These are phyloP conservation scores for Scheffersomyces quercinus DNA, from an alignment of 1,139 yeast genomes.

Conservation along the genomic window DNA sequence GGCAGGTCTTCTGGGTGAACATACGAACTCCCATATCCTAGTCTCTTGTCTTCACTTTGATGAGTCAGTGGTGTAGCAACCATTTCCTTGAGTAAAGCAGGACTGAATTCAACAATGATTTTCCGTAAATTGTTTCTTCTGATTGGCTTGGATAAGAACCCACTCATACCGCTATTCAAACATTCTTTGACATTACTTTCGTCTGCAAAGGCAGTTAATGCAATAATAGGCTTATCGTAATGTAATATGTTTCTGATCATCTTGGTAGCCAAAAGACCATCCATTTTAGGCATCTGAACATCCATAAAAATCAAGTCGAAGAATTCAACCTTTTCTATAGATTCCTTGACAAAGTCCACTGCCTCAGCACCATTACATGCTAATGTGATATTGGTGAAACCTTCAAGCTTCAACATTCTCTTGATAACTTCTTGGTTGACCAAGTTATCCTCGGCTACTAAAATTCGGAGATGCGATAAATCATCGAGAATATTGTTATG, in stretches of 20 bases:
- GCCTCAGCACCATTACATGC: slow-evolving; percentile 94
- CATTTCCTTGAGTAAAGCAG: slow-evolving; percentile 23
- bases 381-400: slow-evolving; percentile 65
- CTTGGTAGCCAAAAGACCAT: slow-evolving; percentile 81
- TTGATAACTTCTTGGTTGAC: slow-evolving; percentile 90
- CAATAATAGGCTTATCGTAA: slow-evolving; percentile 78
- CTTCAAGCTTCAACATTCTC: slow-evolving; percentile 81
- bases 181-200: slow-evolving; percentile 80
- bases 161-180: slow-evolving; percentile 81
- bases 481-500: slow-evolving; percentile 25
- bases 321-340: slow-evolving; percentile 38
- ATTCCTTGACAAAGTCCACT: slow-evolving; percentile 57
- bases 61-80: slow-evolving; percentile 28
- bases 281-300: slow-evolving; percentile 92
- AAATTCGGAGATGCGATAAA: slow-evolving; percentile 50
- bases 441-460: slow-evolving; percentile 93
- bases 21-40: slow-evolving; percentile 9
- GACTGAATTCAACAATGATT: slow-evolving; percentile 48
- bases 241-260: slow-evolving; percentile 66
- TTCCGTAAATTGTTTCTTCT: slow-evolving; percentile 65
- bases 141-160: slow-evolving; percentile 85
- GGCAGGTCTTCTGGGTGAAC: background rate
- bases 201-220: slow-evolving; percentile 93
- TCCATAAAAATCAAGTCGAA: slow-evolving; percentile 91
- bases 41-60: slow-evolving; percentile 15